phyloP scores from a whole-genome alignment of 176 grass and related monocot species.

The Cocos nucifera region DNA sequence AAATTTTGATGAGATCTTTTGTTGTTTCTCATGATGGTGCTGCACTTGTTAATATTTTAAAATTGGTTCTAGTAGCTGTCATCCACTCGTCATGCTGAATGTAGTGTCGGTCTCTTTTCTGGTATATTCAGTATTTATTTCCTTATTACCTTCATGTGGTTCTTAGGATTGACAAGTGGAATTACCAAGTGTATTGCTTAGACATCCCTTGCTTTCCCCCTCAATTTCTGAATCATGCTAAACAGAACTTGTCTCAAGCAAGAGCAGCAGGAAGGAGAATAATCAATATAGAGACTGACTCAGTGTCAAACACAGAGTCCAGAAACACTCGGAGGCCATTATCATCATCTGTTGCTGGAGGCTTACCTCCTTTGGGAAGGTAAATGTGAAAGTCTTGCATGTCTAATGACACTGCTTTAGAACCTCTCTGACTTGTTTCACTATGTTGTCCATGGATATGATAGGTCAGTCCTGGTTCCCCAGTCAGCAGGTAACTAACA shows the following conservation, averaged over 20 bases:
- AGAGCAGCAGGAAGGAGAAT: constrained; percentile 73
- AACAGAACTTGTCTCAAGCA: constrained; percentile 79
- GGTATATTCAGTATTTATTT: too few relatives aligned
- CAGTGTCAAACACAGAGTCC: constrained; percentile 38
- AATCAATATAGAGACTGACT: constrained; percentile 47
- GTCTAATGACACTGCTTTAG: neutral
- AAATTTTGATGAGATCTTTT: too few relatives aligned
- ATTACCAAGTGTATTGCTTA: neutral
- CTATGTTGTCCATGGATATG: constrained; percentile 28
- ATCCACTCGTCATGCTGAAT: too few relatives aligned
- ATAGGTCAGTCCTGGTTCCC: constrained; percentile 44
- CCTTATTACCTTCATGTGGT: neutral
- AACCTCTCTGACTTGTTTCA: constrained; percentile 20
- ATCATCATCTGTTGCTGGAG: constrained; percentile 60
- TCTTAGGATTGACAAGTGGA: neutral
- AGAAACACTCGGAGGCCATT: constrained; percentile 59
- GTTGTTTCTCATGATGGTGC: too few relatives aligned
- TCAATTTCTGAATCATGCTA: constrained; percentile 8
- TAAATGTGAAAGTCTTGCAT: constrained; percentile 19
- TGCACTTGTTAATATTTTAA: too few relatives aligned
- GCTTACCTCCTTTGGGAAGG: constrained; percentile 62
- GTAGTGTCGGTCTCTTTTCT: too few relatives aligned
- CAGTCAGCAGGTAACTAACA: constrained; percentile 59
- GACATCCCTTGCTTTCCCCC: neutral
- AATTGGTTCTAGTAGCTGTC: too few relatives aligned